These are phyloP conservation scores for Hypoxylon lienhwacheense DNA, from an alignment of 495 filamentous ascomycete species.

Conservation along the genomic window DNA sequence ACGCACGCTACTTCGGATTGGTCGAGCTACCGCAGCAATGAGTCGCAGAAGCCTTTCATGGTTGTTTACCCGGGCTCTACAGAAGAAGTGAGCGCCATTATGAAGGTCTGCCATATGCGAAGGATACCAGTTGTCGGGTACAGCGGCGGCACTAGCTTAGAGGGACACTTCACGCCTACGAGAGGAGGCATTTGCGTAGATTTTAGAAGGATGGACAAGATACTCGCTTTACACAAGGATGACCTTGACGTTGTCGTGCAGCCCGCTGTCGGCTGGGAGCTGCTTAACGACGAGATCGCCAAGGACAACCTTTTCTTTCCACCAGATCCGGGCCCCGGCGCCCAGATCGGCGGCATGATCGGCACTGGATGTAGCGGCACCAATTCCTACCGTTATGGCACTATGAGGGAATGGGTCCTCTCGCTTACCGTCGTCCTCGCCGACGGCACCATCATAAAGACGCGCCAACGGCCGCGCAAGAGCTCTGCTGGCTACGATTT, in stretches of 20 bases:
- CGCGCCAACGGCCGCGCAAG: conserved; percentile 74
- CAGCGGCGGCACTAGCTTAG: conserved; percentile 76
- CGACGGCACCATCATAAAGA: conserved; percentile 91
- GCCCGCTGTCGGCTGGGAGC: conserved; percentile 78
- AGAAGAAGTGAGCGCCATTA: conserved; percentile 69
- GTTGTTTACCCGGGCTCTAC: conserved; percentile 68
- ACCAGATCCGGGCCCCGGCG: conserved; percentile 78
- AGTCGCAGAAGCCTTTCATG: conserved; percentile 54
- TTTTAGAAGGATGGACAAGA: conserved; percentile 74
- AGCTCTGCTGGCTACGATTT: conserved; percentile 86
- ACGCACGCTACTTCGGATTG: conserved; percentile 83
- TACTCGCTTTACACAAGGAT: conserved; percentile 67
- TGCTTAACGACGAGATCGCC: conserved; percentile 70
- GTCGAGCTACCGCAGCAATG: conserved; percentile 71
- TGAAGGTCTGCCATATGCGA: conserved; percentile 72
- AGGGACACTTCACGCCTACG: conserved; percentile 77
- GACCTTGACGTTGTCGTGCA: conserved; percentile 83
- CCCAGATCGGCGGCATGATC: conserved; percentile 95
- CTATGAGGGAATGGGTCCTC: conserved; percentile 96
- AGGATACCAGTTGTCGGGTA: conserved; percentile 75
- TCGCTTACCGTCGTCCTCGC: conserved; percentile 89
- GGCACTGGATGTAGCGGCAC: conserved; percentile 93
- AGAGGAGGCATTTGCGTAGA: conserved; percentile 76
- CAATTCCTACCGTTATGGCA: conserved; percentile 91
- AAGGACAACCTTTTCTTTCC: conserved; percentile 77